Percentiles rank a stretch among this genome's conserved stretches.
These are phyloP conservation scores for Glycyrrhiza uralensis DNA, from an alignment of 306 rosid species.

Conservation along the genomic window DNA sequence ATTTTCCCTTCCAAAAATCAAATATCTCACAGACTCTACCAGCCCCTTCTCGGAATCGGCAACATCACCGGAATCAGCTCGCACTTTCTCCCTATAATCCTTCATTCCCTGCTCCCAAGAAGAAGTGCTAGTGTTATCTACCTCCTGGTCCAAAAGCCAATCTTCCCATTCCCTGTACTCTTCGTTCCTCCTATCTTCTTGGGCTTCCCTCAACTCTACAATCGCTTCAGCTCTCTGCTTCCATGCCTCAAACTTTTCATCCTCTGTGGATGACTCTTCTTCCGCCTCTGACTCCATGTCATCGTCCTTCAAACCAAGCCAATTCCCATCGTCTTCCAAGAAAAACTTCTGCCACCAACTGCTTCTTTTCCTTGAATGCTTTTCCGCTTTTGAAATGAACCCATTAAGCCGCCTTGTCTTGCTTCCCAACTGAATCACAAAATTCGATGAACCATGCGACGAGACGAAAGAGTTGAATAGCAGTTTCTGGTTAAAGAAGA, in stretches of 20 bases:
- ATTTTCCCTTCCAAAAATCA: constrained; percentile 46
- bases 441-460: constrained; percentile 28
- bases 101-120: constrained; percentile 45
- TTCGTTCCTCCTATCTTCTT: constrained; percentile 57
- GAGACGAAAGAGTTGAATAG: constrained; percentile 23
- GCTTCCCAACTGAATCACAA: constrained; percentile 28
- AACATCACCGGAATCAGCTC: constrained; percentile 32
- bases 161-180: constrained; percentile 79
- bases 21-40: constrained; percentile 48
- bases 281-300: constrained; percentile 46
- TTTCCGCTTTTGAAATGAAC: constrained; percentile 52
- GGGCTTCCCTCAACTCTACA: constrained; percentile 76
- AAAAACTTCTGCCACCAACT: constrained; percentile 85
- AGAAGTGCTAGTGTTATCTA: background rate
- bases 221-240: constrained; percentile 90
- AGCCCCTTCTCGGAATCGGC: constrained; percentile 41
- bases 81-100: constrained; percentile 33
- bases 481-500: constrained; percentile 33
- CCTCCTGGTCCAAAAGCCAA: constrained; percentile 58
- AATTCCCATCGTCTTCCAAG: constrained; percentile 71
- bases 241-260: constrained; percentile 84
- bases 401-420: constrained; percentile 27
- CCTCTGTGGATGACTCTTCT: constrained; percentile 40
- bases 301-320: constrained; percentile 78
- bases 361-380: constrained; percentile 40